Percentiles rank a stretch among this genome's conserved stretches.
These are phyloP conservation scores for Actinomortierella wolfii DNA, from an alignment of 371 early-diverging fungal species.

Conservation along the genomic window DNA sequence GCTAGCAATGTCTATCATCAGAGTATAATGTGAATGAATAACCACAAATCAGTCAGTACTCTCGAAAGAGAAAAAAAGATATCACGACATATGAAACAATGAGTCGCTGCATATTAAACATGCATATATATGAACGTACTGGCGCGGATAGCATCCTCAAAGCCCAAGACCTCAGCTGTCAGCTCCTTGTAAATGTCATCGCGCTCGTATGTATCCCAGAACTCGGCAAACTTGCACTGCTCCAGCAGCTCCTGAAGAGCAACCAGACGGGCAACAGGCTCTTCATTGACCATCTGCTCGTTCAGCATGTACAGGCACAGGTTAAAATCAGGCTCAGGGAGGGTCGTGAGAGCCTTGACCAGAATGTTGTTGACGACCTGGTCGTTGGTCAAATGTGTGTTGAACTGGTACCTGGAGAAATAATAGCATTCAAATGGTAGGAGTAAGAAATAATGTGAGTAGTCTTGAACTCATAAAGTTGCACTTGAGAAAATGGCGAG, in stretches of 20 bases:
- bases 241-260: slow-evolving; percentile 80
- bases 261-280: slow-evolving; percentile 67
- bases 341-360: slow-evolving; percentile 80
- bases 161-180: slow-evolving; percentile 69
- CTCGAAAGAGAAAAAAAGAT: neutral
- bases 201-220: slow-evolving; percentile 71
- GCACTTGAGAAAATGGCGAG: too few species aligned
- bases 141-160: slow-evolving; percentile 75
- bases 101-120: neutral
- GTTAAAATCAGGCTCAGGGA: slow-evolving; percentile 89
- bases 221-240: slow-evolving; percentile 75
- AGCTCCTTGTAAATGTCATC: slow-evolving; percentile 62
- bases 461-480: neutral
- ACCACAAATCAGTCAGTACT: neutral
- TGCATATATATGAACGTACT: slow-evolving; percentile 21
- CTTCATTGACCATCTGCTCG: slow-evolving; percentile 72
- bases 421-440: neutral
- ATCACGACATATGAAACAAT: neutral
- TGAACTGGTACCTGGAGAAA: slow-evolving; percentile 81
- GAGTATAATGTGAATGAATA: neutral
- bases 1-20: slow-evolving; percentile 56
- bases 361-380: slow-evolving; percentile 76
- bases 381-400: slow-evolving; percentile 75
- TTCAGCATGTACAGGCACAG: slow-evolving; percentile 84
- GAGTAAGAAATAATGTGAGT: neutral